A percentile compares a stretch with the other conserved stretches of the same genome.
Conservation (phyloP, 495 filamentous ascomycete species). For the Collariella sp. region DNA sequence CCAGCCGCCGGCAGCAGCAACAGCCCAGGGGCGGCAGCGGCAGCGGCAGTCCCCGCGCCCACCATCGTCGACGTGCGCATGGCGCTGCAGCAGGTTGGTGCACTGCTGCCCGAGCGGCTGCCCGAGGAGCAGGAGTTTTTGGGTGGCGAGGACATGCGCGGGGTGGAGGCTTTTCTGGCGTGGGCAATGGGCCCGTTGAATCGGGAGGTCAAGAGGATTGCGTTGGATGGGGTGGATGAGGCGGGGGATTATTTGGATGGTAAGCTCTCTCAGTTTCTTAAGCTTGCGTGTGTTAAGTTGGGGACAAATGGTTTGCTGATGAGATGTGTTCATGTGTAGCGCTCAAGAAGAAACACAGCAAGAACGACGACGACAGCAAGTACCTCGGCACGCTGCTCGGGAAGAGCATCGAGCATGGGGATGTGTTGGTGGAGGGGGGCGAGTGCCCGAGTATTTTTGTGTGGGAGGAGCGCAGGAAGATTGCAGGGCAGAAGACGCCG, state of each 20-base stretch:
- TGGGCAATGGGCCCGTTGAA: slow-evolving; percentile 65
- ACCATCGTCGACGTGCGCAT: slow-evolving; percentile 71
- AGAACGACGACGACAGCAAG: slow-evolving; percentile 67
- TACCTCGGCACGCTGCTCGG: slow-evolving; percentile 75
- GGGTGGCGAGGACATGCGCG: slow-evolving; percentile 60
- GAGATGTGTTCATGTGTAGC: slow-evolving; percentile 23
- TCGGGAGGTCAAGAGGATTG: slow-evolving; percentile 55
- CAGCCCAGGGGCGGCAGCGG: background rate
- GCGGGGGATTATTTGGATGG: slow-evolving; percentile 64
- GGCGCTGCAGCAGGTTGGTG: slow-evolving; percentile 68
- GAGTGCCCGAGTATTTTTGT: slow-evolving; percentile 54
- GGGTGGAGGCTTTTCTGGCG: slow-evolving; percentile 59
- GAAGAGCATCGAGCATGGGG: slow-evolving; percentile 54
- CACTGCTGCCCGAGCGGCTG: slow-evolving; percentile 50
- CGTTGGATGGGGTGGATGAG: slow-evolving; percentile 45
- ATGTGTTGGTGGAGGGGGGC: slow-evolving; percentile 64
- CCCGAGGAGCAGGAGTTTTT: slow-evolving; percentile 27
- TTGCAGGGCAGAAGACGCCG: slow-evolving; percentile 18
- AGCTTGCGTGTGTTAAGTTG: background rate
- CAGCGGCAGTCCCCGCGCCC: slow-evolving; percentile 25
- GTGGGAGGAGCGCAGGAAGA: slow-evolving; percentile 45
- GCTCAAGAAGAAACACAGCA: slow-evolving; percentile 78
- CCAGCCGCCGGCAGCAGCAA: background rate
- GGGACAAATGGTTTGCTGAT: background rate
- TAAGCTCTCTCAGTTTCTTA: slow-evolving; percentile 22